Evolutionary conservation across 352 stramenopile genomes (phyloP).

Genomic region (Blastocystis sp.): DNA sequence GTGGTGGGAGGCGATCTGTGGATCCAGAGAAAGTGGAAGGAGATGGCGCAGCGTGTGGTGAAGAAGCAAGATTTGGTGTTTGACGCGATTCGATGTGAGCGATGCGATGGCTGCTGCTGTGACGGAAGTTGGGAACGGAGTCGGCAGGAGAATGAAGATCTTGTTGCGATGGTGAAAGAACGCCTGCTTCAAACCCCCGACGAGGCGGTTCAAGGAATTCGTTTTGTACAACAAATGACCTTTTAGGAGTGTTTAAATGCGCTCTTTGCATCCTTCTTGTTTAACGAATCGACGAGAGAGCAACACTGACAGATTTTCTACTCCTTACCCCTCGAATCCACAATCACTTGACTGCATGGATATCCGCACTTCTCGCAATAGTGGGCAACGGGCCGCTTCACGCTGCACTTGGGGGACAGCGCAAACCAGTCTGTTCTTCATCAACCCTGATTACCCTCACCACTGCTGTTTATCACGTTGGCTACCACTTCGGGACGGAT

Average conservation of each 20-base stretch:
- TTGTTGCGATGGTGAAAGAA: not conserved
- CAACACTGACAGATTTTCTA: constrained; percentile 58
- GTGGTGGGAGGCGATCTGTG: not conserved
- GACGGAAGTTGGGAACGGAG: not conserved
- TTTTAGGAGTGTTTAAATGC: not conserved
- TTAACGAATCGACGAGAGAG: constrained; percentile 14
- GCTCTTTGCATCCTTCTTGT: not conserved
- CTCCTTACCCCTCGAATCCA: not conserved
- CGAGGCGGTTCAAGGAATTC: not conserved
- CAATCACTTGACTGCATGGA: constrained; percentile 32
- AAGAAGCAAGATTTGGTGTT: not conserved
- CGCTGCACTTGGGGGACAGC: not conserved
- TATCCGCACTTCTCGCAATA: constrained; percentile 20
- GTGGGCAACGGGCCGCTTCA: not conserved
- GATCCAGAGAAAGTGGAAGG: not conserved
- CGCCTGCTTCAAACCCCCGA: not conserved
- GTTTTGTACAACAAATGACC: constrained; percentile 24
- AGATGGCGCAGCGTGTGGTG: not conserved
- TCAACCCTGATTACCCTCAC: not conserved
- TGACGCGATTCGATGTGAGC: not conserved
- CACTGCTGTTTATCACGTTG: constrained; percentile 31
- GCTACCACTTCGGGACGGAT: constrained; percentile 58
- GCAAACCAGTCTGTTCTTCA: constrained; percentile 26
- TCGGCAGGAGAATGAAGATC: not conserved
- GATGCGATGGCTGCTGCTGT: not conserved